A percentile compares a stretch with the other conserved stretches of the same genome.
Conservation (phyloP, 805 yeast genomes). For the Hanseniaspora vineae region DNA sequence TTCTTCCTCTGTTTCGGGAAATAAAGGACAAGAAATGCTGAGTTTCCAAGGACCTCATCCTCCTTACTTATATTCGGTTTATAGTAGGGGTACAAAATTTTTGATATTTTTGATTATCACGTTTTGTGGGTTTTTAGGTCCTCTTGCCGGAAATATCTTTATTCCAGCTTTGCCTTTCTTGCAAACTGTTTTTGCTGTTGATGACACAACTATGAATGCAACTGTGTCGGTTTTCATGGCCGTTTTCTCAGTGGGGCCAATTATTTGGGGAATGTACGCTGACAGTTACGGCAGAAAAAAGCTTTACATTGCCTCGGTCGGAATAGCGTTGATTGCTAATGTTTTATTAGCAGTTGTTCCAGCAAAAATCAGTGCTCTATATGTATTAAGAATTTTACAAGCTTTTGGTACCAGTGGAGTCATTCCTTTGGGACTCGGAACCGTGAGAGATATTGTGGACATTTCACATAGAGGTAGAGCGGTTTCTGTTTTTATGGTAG, state of each 20-base stretch:
- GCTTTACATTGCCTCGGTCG: slow-evolving; percentile 42
- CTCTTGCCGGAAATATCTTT: slow-evolving; percentile 44
- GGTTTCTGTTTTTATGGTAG: slow-evolving; percentile 74
- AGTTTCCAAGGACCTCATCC: no score
- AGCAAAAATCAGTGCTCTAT: slow-evolving; percentile 54
- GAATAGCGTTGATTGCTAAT: slow-evolving; percentile 46
- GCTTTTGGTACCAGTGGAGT: slow-evolving; percentile 82
- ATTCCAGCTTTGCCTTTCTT: slow-evolving; percentile 40
- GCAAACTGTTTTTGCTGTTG: slow-evolving; percentile 28
- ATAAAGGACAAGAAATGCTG: no score
- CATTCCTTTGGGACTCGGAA: slow-evolving; percentile 85
- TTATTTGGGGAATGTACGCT: slow-evolving; percentile 43
- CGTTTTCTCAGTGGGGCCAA: slow-evolving; percentile 41
- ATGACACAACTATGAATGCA: slow-evolving; percentile 35
- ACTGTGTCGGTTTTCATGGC: slow-evolving; percentile 48
- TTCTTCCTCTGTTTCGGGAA: no score
- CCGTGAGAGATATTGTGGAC: slow-evolving; percentile 62
- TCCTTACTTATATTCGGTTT: not conserved
- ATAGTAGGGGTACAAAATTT: not conserved
- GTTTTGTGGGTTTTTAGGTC: slow-evolving; percentile 24
- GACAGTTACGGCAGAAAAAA: slow-evolving; percentile 56
- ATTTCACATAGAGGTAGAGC: slow-evolving; percentile 65
- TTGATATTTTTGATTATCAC: not conserved
- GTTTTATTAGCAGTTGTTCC: slow-evolving; percentile 51
- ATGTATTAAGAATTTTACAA: slow-evolving; percentile 54